A percentile compares a stretch with the other conserved stretches of the same genome.
Evolutionary conservation across 2,329 filamentous ascomycete genomes (phyloP).

Genomic region (Colletotrichum sp.): DNA sequence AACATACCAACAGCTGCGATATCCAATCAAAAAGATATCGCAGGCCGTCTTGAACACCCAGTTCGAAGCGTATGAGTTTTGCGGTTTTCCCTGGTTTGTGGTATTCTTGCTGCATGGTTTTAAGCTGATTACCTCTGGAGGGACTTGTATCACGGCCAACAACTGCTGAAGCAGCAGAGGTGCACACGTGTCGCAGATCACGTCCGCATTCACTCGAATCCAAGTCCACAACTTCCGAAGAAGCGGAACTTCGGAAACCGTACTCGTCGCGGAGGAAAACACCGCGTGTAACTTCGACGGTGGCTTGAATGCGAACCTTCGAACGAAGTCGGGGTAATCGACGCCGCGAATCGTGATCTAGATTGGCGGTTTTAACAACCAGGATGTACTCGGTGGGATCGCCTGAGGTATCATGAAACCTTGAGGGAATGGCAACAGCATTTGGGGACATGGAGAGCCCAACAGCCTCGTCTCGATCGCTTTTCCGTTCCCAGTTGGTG

Average conservation of each 20-base stretch:
- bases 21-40: neutral
- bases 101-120: no score
- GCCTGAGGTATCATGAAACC: neutral
- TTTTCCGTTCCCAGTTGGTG: neutral
- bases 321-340: neutral
- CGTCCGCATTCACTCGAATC: neutral
- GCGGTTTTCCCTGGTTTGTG: no score
- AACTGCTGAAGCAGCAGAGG: neutral
- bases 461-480: neutral
- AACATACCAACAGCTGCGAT: neutral
- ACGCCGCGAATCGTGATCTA: neutral
- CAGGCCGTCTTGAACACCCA: neutral
- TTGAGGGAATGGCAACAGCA: neutral
- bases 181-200: rapidly evolving
- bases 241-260: rapidly evolving
- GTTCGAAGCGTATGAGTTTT: neutral
- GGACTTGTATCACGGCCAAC: neutral
- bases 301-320: neutral
- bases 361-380: neutral
- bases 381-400: neutral
- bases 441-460: neutral
- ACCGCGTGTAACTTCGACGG: neutral
- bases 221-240: neutral
- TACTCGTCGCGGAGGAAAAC: rapidly evolving
- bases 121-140: neutral